Percentiles rank a stretch among this genome's conserved stretches.
These are phyloP conservation scores for Dryadomyces quercivorus DNA, from an alignment of 2,329 filamentous ascomycete species.

Conservation along the genomic window DNA sequence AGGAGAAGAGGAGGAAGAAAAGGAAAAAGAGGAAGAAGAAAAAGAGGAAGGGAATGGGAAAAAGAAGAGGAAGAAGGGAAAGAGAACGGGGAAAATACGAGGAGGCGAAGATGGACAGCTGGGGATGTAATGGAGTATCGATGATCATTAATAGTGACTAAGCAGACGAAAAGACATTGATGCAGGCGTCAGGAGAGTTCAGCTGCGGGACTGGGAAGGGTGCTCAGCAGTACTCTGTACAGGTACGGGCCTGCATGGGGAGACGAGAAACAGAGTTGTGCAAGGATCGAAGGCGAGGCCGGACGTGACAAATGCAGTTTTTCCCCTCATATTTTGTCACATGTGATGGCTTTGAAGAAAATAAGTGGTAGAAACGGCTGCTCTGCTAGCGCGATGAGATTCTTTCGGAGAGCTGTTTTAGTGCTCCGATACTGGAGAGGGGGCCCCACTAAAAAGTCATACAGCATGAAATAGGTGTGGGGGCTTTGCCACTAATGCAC, in stretches of 20 bases:
- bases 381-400: neutral
- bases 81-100: neutral
- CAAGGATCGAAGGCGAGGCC: neutral
- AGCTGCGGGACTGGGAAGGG: no score
- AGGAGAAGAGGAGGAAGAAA: neutral
- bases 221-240: neutral
- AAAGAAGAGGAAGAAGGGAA: neutral
- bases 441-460: no score
- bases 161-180: no score
- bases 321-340: conserved; percentile 8
- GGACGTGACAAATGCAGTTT: conserved; percentile 39
- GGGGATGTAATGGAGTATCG: neutral
- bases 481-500: neutral
- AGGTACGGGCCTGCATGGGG: neutral
- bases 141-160: neutral
- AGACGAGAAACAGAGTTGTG: neutral
- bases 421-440: no score
- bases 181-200: no score
- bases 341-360: neutral
- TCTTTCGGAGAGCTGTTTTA: neutral
- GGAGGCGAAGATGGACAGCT: neutral
- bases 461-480: neutral
- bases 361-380: neutral
- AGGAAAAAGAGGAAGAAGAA: neutral
- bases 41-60: neutral